A percentile compares a stretch with the other conserved stretches of the same genome.
Conservation (phyloP, 73 alveolate species). For the Halteria grandinella region DNA sequence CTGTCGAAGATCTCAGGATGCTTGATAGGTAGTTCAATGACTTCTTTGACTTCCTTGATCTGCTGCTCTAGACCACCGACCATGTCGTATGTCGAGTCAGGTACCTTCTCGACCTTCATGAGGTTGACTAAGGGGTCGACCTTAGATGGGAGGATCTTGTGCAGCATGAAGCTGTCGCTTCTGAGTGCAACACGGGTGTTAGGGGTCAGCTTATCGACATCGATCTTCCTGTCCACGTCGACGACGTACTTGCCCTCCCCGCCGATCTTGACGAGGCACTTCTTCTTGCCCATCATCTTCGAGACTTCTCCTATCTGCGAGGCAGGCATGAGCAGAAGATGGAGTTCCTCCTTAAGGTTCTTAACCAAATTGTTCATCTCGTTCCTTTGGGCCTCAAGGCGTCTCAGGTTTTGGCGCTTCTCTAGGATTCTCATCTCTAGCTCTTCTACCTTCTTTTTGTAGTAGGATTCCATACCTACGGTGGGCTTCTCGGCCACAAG, state of each 20-base stretch:
- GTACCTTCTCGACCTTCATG: conserved; percentile 99
- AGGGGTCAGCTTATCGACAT: conserved; percentile 88
- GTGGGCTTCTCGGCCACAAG: conserved; percentile 36
- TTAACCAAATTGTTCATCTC: conserved; percentile 87
- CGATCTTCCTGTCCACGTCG: conserved; percentile 93
- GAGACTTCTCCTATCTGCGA: conserved; percentile 98
- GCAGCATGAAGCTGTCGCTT: conserved; percentile 94
- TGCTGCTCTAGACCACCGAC: conserved; percentile 81
- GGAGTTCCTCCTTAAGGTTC: conserved; percentile 92
- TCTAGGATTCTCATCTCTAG: conserved; percentile 83
- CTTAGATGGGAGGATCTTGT: conserved; percentile 96
- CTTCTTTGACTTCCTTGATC: conserved; percentile 95
- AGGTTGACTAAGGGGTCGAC: conserved; percentile 98
- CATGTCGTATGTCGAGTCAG: conserved; percentile 99
- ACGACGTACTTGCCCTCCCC: conserved; percentile 99
- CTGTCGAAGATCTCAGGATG: conserved; percentile 99
- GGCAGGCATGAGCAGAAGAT: conserved; percentile 93
- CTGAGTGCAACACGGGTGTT: conserved; percentile 94
- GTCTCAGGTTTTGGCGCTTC: conserved; percentile 82
- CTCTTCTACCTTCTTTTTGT: conserved; percentile 85
- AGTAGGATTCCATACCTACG: conserved; percentile 72
- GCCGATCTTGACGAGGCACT: conserved; percentile 84
- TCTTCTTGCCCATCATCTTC: conserved; percentile 94
- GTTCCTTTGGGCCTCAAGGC: conserved; percentile 98
- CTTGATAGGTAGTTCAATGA: conserved; percentile 98